Evolutionary conservation across 2,329 filamentous ascomycete genomes (phyloP), one percentile per base, ranked within the genome.

Genomic region (Penicillium sp.): DNA sequence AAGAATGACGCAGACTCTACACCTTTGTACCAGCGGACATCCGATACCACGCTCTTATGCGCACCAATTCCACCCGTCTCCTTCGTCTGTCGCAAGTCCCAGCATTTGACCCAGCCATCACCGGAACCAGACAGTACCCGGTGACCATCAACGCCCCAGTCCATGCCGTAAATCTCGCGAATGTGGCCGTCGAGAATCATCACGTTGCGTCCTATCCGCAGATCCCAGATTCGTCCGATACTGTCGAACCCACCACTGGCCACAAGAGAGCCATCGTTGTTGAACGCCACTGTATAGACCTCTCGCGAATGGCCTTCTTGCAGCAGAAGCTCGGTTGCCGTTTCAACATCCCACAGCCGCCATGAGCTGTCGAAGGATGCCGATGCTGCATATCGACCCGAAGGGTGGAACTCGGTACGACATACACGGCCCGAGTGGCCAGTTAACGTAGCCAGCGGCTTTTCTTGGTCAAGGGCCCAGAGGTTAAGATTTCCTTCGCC

Each of bases 101-200:
- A 99, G 77, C 93, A 97, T 75, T 97, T 97, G 69, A 96, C 87
- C 85, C 94, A 97, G 19, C 93, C 93, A 71, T 99, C 94, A 2
- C 88, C 91, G 15, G 92, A 95, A 1, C 92, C 93, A 0, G 92
- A 92, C n/a, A 97, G 80, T 9, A 97, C 86, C n/a, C 94, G 86
- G 73, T 96, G 88, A 6, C 93, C 92, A 71, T 99, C 94, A 0
- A 88, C 84, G 57, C 90, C 87, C 94, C 95, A 99, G 74, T 97
- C 93, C 6, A 97, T 80, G 0, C 88, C 92, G 69, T 96, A 93
- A 54, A 99, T 96, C 15, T 95, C 93, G 61, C 93, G 90, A 70
- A 97, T 94, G 69, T 95, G 91, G 1, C 90, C 90, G 71, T 97
- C 93, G 2, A 99, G 82, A 64, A 97, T 91, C 90, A 97, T 97